Conservation (phyloP, 352 stramenopile genomes). For the Pythium monospermum region DNA sequence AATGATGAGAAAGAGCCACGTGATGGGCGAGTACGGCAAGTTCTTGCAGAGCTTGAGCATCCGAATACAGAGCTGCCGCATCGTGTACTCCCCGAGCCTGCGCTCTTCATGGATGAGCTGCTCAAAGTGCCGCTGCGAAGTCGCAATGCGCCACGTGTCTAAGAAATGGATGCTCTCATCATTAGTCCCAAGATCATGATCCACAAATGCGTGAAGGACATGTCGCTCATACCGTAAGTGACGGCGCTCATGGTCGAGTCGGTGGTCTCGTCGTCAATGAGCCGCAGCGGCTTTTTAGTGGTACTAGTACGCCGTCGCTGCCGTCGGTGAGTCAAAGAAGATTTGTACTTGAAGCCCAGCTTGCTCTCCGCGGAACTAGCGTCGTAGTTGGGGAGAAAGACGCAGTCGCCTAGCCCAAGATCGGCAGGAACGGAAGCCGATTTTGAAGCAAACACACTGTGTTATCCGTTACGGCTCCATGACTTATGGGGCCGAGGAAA, state of each 20-base stretch:
- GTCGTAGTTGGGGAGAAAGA: no score
- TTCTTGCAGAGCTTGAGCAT: conserved; percentile 67
- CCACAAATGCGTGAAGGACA: neutral
- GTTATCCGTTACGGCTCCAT: no score
- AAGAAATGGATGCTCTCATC: neutral
- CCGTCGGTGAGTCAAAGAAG: neutral
- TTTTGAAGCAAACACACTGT: no score
- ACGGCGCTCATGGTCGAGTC: conserved; percentile 12
- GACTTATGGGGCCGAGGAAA: no score
- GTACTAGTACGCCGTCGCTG: no score
- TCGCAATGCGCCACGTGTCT: conserved; percentile 73
- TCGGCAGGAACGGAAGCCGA: no score
- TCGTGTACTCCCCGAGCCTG: conserved; percentile 37
- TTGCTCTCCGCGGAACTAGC: neutral
- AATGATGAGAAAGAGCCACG: conserved; percentile 69
- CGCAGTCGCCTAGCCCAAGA: no score
- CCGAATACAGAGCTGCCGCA: conserved; percentile 51
- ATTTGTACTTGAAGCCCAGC: neutral
- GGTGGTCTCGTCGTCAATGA: neutral
- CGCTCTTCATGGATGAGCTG: conserved; percentile 46
- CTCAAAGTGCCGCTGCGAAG: conserved; percentile 61
- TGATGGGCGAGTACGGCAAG: conserved; percentile 77
- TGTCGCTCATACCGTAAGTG: conserved; percentile 23
- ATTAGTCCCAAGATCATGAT: neutral
- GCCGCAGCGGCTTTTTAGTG: neutral